Conservation (phyloP, 352 stramenopile species). For the Peronospora destructor region DNA sequence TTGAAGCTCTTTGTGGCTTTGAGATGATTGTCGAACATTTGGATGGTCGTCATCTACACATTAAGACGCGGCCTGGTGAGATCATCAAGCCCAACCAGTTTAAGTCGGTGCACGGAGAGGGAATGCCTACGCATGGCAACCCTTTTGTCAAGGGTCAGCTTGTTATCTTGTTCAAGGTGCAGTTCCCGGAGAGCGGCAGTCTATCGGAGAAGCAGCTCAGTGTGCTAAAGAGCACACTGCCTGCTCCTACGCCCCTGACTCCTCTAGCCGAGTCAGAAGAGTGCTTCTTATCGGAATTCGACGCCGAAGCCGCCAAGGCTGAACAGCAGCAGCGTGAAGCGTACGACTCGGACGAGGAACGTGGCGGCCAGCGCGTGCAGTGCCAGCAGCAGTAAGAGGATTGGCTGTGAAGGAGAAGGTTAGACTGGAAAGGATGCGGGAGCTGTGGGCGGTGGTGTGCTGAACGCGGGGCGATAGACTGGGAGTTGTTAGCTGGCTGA, state of each 20-base stretch:
- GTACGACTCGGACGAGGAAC: conserved; percentile 92
- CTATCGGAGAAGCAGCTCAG: conserved; percentile 83
- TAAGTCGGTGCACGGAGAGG: conserved; percentile 92
- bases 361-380: conserved; percentile 83
- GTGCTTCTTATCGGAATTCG: conserved; percentile 89
- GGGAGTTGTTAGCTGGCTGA: conserved; percentile 13
- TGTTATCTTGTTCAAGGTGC: conserved; percentile 96
- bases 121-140: conserved; percentile 97
- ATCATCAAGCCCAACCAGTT: conserved; percentile 91
- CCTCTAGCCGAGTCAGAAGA: conserved; percentile 56
- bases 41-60: conserved; percentile 87
- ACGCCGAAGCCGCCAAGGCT: conserved; percentile 83
- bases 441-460: conserved; percentile 17
- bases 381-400: conserved; percentile 84
- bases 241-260: conserved; percentile 42
- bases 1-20: conserved; percentile 89
- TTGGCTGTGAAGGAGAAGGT: conserved; percentile 17
- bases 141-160: conserved; percentile 97
- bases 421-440: conserved; percentile 25
- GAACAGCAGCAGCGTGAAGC: conserved; percentile 63
- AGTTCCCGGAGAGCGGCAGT: conserved; percentile 90
- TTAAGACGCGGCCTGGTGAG: conserved; percentile 90
- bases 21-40: conserved; percentile 91
- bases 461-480: conserved; percentile 4
- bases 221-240: conserved; percentile 56